Percentiles rank a stretch among this genome's conserved stretches.
These are phyloP conservation scores for Flaveria floridana DNA, from an alignment of 140 eudicot genomes.

Conservation along the genomic window DNA sequence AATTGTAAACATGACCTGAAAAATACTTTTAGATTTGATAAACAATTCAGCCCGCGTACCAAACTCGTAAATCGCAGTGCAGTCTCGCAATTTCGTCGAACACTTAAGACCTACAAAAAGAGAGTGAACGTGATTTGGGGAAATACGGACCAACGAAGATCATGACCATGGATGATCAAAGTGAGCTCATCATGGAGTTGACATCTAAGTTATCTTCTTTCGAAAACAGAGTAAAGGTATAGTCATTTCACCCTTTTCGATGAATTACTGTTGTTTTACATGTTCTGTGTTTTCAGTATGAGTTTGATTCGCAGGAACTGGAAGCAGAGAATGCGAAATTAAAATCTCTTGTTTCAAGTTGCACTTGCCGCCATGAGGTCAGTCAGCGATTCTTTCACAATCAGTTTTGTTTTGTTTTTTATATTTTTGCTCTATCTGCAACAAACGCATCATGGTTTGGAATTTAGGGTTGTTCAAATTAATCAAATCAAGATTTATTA, in stretches of 20 bases:
- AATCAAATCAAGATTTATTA: not conserved
- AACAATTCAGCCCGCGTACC: no score
- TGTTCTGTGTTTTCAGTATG: not conserved
- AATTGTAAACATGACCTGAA: no score
- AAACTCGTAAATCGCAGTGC: not conserved
- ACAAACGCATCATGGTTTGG: constrained; percentile 14
- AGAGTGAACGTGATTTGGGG: constrained; percentile 18
- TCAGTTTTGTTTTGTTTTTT: not conserved
- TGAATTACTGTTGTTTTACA: not conserved
- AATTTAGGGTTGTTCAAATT: not conserved
- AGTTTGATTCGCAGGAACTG: constrained; percentile 52
- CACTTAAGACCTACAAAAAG: constrained; percentile 18
- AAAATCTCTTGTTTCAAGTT: constrained; percentile 47
- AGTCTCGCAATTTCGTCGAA: constrained; percentile 22
- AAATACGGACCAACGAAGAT: not conserved
- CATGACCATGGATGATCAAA: constrained; percentile 23
- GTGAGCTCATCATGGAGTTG: constrained; percentile 35
- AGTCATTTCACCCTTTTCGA: not conserved
- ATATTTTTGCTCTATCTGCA: not conserved
- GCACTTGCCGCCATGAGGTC: constrained; percentile 67
- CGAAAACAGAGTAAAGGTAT: constrained; percentile 45
- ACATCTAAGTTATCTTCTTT: constrained; percentile 45
- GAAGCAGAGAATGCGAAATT: constrained; percentile 67
- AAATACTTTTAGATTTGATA: no score
- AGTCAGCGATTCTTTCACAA: not conserved